Evolutionary conservation across 805 yeast genomes (phyloP).

Genomic region (Starmerella bombi): DNA sequence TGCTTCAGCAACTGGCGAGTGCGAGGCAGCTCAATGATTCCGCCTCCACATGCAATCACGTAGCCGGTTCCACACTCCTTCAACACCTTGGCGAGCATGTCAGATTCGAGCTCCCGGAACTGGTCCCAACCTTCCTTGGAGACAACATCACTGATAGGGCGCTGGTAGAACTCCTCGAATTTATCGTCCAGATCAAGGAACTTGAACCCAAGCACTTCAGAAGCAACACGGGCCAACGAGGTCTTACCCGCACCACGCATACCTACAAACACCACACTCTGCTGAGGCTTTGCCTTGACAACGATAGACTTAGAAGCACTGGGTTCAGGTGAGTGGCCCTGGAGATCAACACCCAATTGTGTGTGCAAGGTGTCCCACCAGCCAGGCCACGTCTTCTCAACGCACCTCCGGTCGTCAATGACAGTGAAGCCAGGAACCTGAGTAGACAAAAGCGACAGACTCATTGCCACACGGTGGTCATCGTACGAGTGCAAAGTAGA

Average conservation of each 20-base stretch:
- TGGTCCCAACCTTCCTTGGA: slow-evolving; percentile 74
- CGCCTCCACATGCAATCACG: slow-evolving; percentile 92
- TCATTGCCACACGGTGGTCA: slow-evolving; percentile 98
- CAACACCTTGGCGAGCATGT: slow-evolving; percentile 41
- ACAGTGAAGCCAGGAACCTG: slow-evolving; percentile 48
- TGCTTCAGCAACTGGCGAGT: slow-evolving; percentile 51
- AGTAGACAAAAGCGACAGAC: slow-evolving; percentile 79
- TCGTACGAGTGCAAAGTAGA: slow-evolving; percentile 48
- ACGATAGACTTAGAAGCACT: not conserved
- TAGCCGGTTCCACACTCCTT: slow-evolving; percentile 35
- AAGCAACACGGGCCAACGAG: slow-evolving; percentile 68
- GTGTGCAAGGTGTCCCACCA: slow-evolving; percentile 93
- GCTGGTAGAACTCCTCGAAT: slow-evolving; percentile 43
- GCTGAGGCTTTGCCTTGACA: slow-evolving; percentile 25
- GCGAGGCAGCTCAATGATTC: slow-evolving; percentile 66
- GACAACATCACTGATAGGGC: slow-evolving; percentile 33
- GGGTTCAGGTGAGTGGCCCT: slow-evolving; percentile 45
- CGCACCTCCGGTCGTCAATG: slow-evolving; percentile 77
- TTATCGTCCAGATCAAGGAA: slow-evolving; percentile 65
- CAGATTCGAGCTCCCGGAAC: slow-evolving; percentile 58
- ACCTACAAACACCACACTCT: slow-evolving; percentile 71
- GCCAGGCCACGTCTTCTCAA: slow-evolving; percentile 98
- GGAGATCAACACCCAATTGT: slow-evolving; percentile 44
- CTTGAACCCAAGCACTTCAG: slow-evolving; percentile 44
- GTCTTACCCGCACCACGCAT: slow-evolving; percentile 98